Base-by-base conservation (phyloP, 148 eudicot species). In the Vaccinium macrocarpon region DNA sequence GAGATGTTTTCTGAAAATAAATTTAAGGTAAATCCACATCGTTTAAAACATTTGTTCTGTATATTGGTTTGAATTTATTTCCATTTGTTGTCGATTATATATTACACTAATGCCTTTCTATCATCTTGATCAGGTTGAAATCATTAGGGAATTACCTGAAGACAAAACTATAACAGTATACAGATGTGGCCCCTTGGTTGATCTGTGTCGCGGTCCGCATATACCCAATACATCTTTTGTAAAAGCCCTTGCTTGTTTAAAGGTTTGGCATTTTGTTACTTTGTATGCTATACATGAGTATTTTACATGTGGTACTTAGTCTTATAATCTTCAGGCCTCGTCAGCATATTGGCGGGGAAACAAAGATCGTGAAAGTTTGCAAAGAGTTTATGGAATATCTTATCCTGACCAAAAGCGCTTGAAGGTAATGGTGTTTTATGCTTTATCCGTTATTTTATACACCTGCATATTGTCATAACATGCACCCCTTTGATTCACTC, bases 261-360 rank as follows among this genome's bases (percentile, higher is more conserved):
- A 95, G 98, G 99, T 95, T 23, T 68, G 72, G 68, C 35, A 14
- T 81, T 25, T 16, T 18, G 68, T 61, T 76, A 61, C 46, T 82
- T 77, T 75, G 3, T 78, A 55, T 51, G 56, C 51, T 4, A 8
- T 42, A 38, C 52, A 25, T 11, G 14, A 18, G 56, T 74, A 86
- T 25, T 48, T 82, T 62, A 25, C 16, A 25, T 66, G 9, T 59
- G 19, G 81, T 73, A 55, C 52, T 61, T 70, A 79, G 50, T 14
- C 29, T 68, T 83, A 25, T 72, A 75, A 42, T 56, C 76, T 70
- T 70, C 87, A 97, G 99, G 98, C 99, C 81, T 97, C 99, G 77
- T 94, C 99, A 53, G 99, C 99, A 19, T 97, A 97, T 86, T 97
- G 99, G 99, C 92, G 96, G 82, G 99, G 99, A 81, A 91, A 94